phyloP scores from a whole-genome alignment of 1,284 basidiomycete genomes.

The Amylostereum areolatum region DNA sequence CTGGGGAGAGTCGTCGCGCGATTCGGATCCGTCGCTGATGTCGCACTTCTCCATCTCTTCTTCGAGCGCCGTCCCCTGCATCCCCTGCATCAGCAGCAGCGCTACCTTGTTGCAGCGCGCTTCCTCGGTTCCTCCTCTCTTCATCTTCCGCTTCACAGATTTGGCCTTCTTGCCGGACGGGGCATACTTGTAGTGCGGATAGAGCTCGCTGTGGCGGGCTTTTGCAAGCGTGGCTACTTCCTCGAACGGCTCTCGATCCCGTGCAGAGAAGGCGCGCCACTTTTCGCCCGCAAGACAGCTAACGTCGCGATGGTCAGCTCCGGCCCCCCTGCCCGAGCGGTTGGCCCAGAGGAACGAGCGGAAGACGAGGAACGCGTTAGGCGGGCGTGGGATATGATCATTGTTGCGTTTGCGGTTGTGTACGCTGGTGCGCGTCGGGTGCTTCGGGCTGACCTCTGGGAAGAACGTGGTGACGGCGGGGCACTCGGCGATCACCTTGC shows the following conservation, averaged over 20 bases:
- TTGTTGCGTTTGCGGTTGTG: conserved; percentile 36
- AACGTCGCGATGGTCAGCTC: conserved; percentile 45
- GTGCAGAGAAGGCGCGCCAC: conserved; percentile 33
- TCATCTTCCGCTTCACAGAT: conserved; percentile 24
- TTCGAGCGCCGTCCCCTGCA: conserved; percentile 30
- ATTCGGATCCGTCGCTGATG: background rate
- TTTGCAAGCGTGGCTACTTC: conserved; percentile 41
- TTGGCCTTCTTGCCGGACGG: conserved; percentile 30
- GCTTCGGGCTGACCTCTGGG: conserved; percentile 3
- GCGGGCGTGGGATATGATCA: conserved; percentile 63
- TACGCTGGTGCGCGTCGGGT: conserved; percentile 23
- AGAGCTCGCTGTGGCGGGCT: conserved; percentile 38
- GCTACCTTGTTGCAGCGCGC: conserved; percentile 38
- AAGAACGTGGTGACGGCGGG: conserved; percentile 11
- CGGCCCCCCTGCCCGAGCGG: conserved; percentile 26
- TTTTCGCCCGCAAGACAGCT: conserved; percentile 41
- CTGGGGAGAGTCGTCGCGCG: background rate
- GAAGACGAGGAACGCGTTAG: conserved; percentile 83
- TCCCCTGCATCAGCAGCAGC: conserved; percentile 34
- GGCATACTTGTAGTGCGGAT: conserved; percentile 54
- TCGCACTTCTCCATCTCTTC: conserved; percentile 18
- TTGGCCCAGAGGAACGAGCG: conserved; percentile 62
- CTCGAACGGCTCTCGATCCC: conserved; percentile 34
- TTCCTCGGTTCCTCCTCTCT: conserved; percentile 25
- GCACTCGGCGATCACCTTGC: conserved; percentile 8